phyloP scores from a whole-genome alignment of 179 eudicot genomes.

The Spinacia oleracea region DNA sequence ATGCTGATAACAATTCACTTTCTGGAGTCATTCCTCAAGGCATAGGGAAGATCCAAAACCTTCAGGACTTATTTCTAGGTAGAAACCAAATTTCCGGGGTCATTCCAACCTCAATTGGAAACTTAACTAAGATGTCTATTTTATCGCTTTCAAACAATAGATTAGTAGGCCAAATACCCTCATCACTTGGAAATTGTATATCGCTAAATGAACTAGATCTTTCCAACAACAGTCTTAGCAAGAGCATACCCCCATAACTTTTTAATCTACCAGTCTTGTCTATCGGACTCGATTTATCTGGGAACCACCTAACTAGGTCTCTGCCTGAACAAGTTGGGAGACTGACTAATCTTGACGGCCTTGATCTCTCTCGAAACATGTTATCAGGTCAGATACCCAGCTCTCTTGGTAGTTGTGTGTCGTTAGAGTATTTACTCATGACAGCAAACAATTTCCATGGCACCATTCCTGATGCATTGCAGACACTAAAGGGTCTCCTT shows the following conservation, averaged over 20 bases:
- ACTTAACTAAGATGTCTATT: background rate
- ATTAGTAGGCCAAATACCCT: background rate
- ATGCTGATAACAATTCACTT: background rate
- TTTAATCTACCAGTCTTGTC: background rate
- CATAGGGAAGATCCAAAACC: background rate
- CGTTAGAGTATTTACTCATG: background rate
- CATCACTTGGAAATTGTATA: background rate
- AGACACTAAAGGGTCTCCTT: too few species aligned
- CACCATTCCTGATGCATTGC: background rate
- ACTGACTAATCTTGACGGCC: background rate
- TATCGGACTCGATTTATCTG: background rate
- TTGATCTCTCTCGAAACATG: background rate
- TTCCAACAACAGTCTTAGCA: background rate
- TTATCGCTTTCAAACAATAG: background rate
- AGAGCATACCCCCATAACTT: background rate
- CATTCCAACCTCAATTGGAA: background rate
- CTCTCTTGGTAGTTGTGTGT: background rate
- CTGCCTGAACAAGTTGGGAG: background rate
- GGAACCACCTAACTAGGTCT: background rate
- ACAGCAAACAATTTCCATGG: background rate
- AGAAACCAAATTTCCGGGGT: background rate
- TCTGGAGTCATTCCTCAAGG: background rate
- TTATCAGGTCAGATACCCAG: background rate
- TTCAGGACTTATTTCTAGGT: too few species aligned
- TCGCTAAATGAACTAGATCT: too few species aligned